Conservation (phyloP, 2,329 filamentous ascomycete species). For the Reticulascus tulasneorum region DNA sequence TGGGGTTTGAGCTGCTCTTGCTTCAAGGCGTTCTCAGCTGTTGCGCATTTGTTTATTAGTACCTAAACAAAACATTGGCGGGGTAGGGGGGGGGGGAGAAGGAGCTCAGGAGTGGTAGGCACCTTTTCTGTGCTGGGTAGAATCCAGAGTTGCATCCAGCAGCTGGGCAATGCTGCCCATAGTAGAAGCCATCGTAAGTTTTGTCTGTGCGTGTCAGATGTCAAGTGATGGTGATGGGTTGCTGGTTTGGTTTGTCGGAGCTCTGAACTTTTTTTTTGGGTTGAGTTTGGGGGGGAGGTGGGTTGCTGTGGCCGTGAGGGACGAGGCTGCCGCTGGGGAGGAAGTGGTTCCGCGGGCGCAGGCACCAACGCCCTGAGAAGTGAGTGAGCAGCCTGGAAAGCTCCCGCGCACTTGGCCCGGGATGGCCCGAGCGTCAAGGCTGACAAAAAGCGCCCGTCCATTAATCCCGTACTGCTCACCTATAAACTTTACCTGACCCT, state of each 20-base stretch:
- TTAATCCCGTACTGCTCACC: too few species aligned
- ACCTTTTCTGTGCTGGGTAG: conserved; percentile 86
- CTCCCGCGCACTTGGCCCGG: too few species aligned
- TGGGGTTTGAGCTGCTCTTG: conserved; percentile 76
- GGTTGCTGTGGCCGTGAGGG: conserved; percentile 13
- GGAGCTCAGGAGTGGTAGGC: conserved; percentile 18
- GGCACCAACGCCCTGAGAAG: too few species aligned
- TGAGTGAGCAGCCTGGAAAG: too few species aligned
- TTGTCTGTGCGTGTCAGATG: not conserved
- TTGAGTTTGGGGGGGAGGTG: conserved; percentile 10
- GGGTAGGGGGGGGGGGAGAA: conserved; percentile 19
- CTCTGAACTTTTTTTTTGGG: conserved; percentile 3
- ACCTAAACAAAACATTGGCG: conserved; percentile 23
- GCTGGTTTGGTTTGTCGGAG: conserved; percentile 2
- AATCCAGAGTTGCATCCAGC: conserved; percentile 87
- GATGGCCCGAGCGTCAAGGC: too few species aligned
- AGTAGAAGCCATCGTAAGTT: conserved; percentile 54
- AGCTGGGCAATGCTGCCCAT: conserved; percentile 69
- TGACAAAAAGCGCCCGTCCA: too few species aligned
- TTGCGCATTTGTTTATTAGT: conserved; percentile 30
- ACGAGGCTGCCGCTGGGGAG: conserved; percentile 10
- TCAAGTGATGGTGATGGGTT: conserved; percentile 1
- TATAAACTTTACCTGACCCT: too few species aligned
- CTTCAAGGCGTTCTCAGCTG: conserved; percentile 79
- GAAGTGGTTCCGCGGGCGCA: too few species aligned